Percentiles rank a stretch among this genome's conserved stretches.
These are phyloP conservation scores for Microbotryum intermedium DNA, from an alignment of 1,284 basidiomycete genomes.

Conservation along the genomic window DNA sequence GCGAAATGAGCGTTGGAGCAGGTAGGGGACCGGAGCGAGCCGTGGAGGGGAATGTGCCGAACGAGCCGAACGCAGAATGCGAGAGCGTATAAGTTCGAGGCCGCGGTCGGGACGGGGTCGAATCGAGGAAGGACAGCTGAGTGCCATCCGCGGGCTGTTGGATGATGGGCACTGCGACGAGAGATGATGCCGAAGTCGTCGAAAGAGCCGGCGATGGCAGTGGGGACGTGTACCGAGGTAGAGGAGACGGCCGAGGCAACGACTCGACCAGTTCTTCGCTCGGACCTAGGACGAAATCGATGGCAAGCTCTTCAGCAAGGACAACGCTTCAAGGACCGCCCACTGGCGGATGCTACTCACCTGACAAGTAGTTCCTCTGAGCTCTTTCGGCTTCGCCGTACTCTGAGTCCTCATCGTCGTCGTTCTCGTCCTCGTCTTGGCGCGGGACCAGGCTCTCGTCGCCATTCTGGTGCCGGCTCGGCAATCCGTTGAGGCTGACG, in stretches of 20 bases:
- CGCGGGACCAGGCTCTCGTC: neutral
- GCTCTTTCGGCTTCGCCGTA: neutral
- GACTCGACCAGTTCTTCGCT: slow-evolving; percentile 22
- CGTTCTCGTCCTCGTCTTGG: slow-evolving; percentile 11
- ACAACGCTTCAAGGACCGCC: neutral
- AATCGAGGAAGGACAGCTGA: slow-evolving; percentile 13
- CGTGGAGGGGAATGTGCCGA: slow-evolving; percentile 33
- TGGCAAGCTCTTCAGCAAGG: neutral
- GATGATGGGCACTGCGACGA: neutral
- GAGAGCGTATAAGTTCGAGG: slow-evolving; percentile 29
- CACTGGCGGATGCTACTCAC: neutral
- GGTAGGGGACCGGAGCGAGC: slow-evolving; percentile 32
- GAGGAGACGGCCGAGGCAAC: slow-evolving; percentile 23
- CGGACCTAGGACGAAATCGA: slow-evolving; percentile 7
- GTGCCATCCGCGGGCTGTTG: slow-evolving; percentile 1
- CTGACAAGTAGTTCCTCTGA: slow-evolving; percentile 17
- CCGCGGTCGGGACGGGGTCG: slow-evolving; percentile 28
- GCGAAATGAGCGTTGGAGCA: slow-evolving; percentile 29
- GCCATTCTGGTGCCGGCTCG: neutral
- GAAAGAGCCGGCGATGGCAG: slow-evolving; percentile 27
- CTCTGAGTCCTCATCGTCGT: slow-evolving; percentile 21
- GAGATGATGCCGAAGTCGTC: slow-evolving; percentile 7
- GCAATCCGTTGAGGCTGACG: neutral
- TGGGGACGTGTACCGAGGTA: slow-evolving; percentile 8
- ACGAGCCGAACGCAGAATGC: slow-evolving; percentile 32